These are phyloP conservation scores for Serendipita vermifera DNA, from an alignment of 768 basidiomycete species.

Conservation along the genomic window DNA sequence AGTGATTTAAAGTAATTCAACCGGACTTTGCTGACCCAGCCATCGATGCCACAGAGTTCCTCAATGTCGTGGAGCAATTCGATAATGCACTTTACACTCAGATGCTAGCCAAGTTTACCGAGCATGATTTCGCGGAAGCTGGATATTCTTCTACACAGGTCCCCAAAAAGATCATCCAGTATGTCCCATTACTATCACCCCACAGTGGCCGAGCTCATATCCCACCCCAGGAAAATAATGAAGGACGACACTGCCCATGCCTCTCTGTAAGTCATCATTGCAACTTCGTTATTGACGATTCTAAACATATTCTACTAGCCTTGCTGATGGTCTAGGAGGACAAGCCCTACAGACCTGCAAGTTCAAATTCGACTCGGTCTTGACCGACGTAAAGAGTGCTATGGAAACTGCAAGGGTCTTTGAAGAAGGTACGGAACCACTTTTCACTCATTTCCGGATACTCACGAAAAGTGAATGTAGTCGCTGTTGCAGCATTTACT, in stretches of 20 bases:
- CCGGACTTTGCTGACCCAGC: not conserved
- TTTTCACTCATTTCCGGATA: conserved; percentile 41
- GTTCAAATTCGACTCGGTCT: conserved; percentile 52
- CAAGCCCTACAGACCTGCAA: conserved; percentile 42
- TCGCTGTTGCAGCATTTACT: conserved; percentile 34
- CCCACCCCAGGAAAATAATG: conserved; percentile 31
- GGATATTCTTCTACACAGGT: conserved; percentile 46
- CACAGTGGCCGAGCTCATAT: not conserved
- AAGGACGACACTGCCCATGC: conserved; percentile 51
- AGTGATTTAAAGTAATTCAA: not conserved
- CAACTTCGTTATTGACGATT: not conserved
- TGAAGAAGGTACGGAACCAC: conserved; percentile 40
- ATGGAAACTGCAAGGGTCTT: conserved; percentile 56
- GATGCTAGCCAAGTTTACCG: conserved; percentile 50
- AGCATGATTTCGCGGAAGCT: conserved; percentile 47
- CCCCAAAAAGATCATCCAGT: conserved; percentile 44
- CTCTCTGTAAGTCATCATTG: conserved; percentile 10
- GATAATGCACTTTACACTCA: conserved; percentile 57
- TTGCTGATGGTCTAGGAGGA: conserved; percentile 43
- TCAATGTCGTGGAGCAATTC: conserved; percentile 62
- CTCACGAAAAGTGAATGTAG: conserved; percentile 8
- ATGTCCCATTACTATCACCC: conserved; percentile 1
- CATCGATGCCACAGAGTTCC: conserved; percentile 41
- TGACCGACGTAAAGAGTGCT: conserved; percentile 58
- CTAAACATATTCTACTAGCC: conserved; percentile 22